Evolutionary conservation across 176 grass and related monocot genomes (phyloP), one percentile per base, ranked within the genome.

Genomic region (Bothriochloa decipiens): DNA sequence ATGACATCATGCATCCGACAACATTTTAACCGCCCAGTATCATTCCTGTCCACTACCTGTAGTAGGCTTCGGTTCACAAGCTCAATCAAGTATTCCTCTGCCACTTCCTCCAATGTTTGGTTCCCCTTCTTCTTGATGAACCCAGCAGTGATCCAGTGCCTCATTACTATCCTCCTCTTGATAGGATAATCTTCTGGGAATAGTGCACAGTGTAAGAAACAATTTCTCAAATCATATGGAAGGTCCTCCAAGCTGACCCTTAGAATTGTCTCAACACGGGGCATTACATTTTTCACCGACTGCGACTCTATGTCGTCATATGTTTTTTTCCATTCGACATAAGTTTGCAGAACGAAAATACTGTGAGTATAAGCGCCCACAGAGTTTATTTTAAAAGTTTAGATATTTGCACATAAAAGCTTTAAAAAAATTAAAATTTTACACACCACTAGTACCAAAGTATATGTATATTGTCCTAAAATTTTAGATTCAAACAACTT

Each of bases 21-120:
- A 22, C 11, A 52, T 32, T 43, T 53, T 13, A 82, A 29, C 33
- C 67, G 47, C 29, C 88, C 83, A 55, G 6, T 46, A 4, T 16
- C 0, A 22, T 86, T 86, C 47, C 26, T 78, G 15, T 71, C 5
- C 6, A 77, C 49, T 0, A 86, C 76, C 66, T 88, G 89, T 3
- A 87, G 69, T 39, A 91, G 55, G 36, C 81, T 76, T 60, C 69
- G 85, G 22, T 75, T 18, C 13, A 91, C 22, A 8, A 88, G 86
- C 63, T 88, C 39, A 70, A 22, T 46, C 9, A 91, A 65, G 64
- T 86, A 75, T 2, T 70, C 82, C 6, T 83, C 75, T 3, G 86
- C 90, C n/a, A 82, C 82, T 39, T 86, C 65, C 76, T 91, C 90
- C 79, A 91, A 43, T 16, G 90, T 82, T 73, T 57, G 65, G 58